Percentiles rank a stretch among this genome's conserved stretches.
Conservation (phyloP, 179 eudicot species). For the Vitellaria paradoxa region DNA sequence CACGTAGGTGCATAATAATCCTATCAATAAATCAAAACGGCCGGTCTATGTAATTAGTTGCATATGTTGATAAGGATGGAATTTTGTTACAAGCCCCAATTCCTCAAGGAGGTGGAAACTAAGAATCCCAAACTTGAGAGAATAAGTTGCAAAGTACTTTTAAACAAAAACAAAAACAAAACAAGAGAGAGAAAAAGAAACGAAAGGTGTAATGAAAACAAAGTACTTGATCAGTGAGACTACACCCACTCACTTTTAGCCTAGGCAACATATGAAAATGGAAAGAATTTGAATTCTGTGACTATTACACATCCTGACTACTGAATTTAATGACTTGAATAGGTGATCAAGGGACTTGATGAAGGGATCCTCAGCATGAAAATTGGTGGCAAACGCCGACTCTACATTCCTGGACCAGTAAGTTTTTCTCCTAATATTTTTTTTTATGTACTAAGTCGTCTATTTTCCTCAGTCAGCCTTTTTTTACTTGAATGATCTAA, state of each 20-base stretch:
- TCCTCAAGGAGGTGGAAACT: not conserved
- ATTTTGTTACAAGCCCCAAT: too few species aligned
- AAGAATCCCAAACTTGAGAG: not conserved
- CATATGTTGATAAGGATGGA: not conserved
- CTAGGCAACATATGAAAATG: too few species aligned
- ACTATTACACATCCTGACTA: not conserved
- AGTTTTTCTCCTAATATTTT: constrained; percentile 26
- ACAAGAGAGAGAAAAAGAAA: too few species aligned
- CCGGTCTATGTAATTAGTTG: not conserved
- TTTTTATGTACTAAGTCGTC: not conserved
- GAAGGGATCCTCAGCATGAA: constrained; percentile 95
- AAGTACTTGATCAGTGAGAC: too few species aligned
- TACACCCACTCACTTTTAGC: too few species aligned
- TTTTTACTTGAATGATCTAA: not conserved
- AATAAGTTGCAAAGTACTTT: not conserved
- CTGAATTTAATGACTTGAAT: constrained; percentile 12
- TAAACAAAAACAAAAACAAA: too few species aligned
- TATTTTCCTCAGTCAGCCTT: too few species aligned
- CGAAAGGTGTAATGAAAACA: too few species aligned
- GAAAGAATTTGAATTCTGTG: not conserved
- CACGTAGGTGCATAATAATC: not conserved
- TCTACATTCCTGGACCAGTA: constrained; percentile 93
- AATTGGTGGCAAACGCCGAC: constrained; percentile 85
- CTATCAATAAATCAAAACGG: not conserved
- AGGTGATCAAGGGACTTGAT: constrained; percentile 91